Evolutionary conservation across 208 protist genomes (phyloP).

Genomic region (Zelonia costaricensis): DNA sequence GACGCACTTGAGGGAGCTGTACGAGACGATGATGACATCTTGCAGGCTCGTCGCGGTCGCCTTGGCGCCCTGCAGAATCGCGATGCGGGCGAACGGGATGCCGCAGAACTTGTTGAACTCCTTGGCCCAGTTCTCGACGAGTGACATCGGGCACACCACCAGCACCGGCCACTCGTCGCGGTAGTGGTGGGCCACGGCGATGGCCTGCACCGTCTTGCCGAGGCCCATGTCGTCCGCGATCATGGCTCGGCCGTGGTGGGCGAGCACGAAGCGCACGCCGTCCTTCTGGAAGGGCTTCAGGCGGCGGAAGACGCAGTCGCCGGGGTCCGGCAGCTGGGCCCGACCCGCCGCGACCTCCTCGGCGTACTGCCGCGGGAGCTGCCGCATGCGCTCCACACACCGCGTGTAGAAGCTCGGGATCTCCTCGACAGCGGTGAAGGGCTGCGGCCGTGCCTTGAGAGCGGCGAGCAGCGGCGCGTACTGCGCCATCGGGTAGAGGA

Average conservation of each 20-base stretch:
- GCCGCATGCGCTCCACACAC: slow-evolving; percentile 49
- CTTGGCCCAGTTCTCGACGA: slow-evolving; percentile 93
- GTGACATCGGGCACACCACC: slow-evolving; percentile 91
- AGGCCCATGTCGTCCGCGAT: slow-evolving; percentile 97
- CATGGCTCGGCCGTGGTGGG: slow-evolving; percentile 83
- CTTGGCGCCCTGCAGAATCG: slow-evolving; percentile 64
- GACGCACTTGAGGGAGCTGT: slow-evolving; percentile 78
- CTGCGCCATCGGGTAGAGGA: slow-evolving; percentile 64
- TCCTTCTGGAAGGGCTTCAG: slow-evolving; percentile 81
- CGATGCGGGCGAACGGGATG: slow-evolving; percentile 77
- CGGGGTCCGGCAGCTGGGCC: slow-evolving; percentile 33
- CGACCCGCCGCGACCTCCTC: slow-evolving; percentile 38
- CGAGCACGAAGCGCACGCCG: slow-evolving; percentile 81
- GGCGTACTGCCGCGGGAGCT: slow-evolving; percentile 33
- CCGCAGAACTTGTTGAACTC: slow-evolving; percentile 89
- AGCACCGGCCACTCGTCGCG: slow-evolving; percentile 94
- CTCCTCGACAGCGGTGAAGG: slow-evolving; percentile 48
- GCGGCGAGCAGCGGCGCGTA: slow-evolving; percentile 50
- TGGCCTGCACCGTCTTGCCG: slow-evolving; percentile 97
- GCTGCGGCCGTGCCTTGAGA: slow-evolving; percentile 32
- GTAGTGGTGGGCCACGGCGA: slow-evolving; percentile 93
- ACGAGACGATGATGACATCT: slow-evolving; percentile 81
- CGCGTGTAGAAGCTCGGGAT: slow-evolving; percentile 83
- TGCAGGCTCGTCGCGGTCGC: slow-evolving; percentile 41
- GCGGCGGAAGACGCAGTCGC: slow-evolving; percentile 69